Conservation (phyloP, 192 early-diverging fungal species). For the Cetraspora pellucida region DNA sequence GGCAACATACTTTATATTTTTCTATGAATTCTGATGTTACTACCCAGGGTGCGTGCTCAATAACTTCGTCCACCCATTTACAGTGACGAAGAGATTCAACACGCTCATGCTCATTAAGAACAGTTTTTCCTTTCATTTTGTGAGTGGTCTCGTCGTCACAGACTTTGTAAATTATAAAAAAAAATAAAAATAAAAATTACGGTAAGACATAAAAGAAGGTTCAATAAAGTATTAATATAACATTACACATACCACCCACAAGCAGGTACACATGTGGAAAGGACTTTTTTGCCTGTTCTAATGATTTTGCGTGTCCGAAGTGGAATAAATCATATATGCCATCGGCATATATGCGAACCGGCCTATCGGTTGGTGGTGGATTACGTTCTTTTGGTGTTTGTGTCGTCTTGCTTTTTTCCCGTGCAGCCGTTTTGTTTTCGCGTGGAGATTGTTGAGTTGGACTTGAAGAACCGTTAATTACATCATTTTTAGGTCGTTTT, state of each 20-base stretch:
- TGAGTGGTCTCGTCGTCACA: constrained; percentile 79
- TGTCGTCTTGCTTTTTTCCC: neutral
- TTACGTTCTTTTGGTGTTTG: constrained; percentile 41
- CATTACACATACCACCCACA: constrained; percentile 58
- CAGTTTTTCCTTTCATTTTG: constrained; percentile 77
- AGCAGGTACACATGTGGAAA: constrained; percentile 76
- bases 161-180: constrained; percentile 40
- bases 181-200: neutral
- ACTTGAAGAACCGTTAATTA: neutral
- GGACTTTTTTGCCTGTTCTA: constrained; percentile 83
- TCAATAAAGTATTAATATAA: neutral
- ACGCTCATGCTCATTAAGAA: constrained; percentile 76
- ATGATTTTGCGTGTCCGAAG: constrained; percentile 77
- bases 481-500: neutral
- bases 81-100: constrained; percentile 81
- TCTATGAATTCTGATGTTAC: constrained; percentile 77
- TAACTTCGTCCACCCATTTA: constrained; percentile 83
- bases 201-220: neutral
- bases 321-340: constrained; percentile 88
- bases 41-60: constrained; percentile 76
- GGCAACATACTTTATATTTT: constrained; percentile 50
- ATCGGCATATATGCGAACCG: constrained; percentile 82
- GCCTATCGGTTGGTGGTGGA: constrained; percentile 65
- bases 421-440: neutral
- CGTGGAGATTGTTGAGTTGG: neutral